Evolutionary conservation across 2,329 filamentous ascomycete genomes (phyloP).

Genomic region (Pseudocercospora fijiensis): DNA sequence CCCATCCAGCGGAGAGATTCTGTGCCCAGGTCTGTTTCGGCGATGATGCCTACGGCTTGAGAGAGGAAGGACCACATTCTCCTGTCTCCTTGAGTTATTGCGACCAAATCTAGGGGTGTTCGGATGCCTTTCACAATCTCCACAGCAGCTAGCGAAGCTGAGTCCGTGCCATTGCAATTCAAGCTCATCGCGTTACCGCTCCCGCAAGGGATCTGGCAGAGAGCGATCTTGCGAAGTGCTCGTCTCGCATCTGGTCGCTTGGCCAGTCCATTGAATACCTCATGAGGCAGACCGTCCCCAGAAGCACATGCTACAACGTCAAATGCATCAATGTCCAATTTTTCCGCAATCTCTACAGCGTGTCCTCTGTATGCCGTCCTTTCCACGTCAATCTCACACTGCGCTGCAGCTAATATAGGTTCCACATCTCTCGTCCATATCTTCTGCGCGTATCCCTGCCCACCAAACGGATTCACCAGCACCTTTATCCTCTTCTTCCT

Average conservation of each 20-base stretch:
- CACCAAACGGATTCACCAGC: constrained; percentile 86
- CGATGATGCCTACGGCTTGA: constrained; percentile 84
- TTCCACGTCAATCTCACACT: constrained; percentile 72
- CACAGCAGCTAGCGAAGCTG: constrained; percentile 72
- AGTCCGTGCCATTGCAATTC: constrained; percentile 81
- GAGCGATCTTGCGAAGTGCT: constrained; percentile 73
- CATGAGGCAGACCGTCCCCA: constrained; percentile 86
- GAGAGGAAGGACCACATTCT: constrained; percentile 85
- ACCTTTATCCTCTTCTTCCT: constrained; percentile 78
- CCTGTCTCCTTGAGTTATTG: constrained; percentile 75
- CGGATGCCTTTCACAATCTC: constrained; percentile 82
- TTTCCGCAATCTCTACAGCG: constrained; percentile 71
- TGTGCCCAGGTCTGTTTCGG: constrained; percentile 84
- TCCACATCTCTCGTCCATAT: constrained; percentile 73
- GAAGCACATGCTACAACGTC: constrained; percentile 88
- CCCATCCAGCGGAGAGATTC: constrained; percentile 95
- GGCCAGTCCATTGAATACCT: constrained; percentile 90
- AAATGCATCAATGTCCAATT: constrained; percentile 73
- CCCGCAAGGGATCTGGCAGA: constrained; percentile 86
- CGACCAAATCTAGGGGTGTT: constrained; percentile 82
- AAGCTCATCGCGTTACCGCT: constrained; percentile 92
- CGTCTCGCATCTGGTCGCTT: constrained; percentile 70
- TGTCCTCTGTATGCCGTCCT: constrained; percentile 71
- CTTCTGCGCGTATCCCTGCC: constrained; percentile 72
- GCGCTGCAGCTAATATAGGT: constrained; percentile 79